Evolutionary conservation across 345 rosid genomes (phyloP).

Genomic region (Salix purpurea): DNA sequence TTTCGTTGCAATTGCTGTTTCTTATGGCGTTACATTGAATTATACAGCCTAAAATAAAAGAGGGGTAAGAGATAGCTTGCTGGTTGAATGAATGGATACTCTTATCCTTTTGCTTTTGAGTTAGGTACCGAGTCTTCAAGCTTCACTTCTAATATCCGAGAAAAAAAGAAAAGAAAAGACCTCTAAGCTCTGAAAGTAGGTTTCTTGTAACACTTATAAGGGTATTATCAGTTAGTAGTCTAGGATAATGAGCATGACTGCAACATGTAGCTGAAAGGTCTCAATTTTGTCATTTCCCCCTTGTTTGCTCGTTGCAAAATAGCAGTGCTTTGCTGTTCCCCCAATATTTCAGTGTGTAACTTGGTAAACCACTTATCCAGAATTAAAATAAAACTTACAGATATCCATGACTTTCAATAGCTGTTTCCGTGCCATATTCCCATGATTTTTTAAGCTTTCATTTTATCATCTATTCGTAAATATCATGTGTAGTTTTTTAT

Average conservation of each 20-base stretch:
- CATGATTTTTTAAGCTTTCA: background rate
- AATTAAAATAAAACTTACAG: background rate
- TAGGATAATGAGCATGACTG: background rate
- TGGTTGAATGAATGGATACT: background rate
- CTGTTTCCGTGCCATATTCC: background rate
- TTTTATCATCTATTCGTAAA: background rate
- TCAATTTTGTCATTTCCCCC: background rate
- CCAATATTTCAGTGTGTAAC: background rate
- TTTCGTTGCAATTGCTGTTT: background rate
- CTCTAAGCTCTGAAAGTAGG: background rate
- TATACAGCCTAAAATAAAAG: background rate
- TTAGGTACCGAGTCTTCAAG: background rate
- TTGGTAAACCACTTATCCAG: background rate
- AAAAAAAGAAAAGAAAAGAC: background rate
- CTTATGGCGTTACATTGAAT: background rate
- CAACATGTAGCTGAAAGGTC: slow-evolving; percentile 10
- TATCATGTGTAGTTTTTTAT: slow-evolving; percentile 8
- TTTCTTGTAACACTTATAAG: too few relatives aligned
- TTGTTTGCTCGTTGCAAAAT: slow-evolving; percentile 1
- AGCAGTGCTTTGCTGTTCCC: background rate
- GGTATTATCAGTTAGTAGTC: background rate
- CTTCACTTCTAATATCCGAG: background rate
- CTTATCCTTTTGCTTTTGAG: background rate
- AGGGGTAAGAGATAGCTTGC: background rate
- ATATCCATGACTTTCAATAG: background rate